These are phyloP conservation scores for Setomelanomma holmii DNA, from an alignment of 2,329 filamentous ascomycete species.

Conservation along the genomic window DNA sequence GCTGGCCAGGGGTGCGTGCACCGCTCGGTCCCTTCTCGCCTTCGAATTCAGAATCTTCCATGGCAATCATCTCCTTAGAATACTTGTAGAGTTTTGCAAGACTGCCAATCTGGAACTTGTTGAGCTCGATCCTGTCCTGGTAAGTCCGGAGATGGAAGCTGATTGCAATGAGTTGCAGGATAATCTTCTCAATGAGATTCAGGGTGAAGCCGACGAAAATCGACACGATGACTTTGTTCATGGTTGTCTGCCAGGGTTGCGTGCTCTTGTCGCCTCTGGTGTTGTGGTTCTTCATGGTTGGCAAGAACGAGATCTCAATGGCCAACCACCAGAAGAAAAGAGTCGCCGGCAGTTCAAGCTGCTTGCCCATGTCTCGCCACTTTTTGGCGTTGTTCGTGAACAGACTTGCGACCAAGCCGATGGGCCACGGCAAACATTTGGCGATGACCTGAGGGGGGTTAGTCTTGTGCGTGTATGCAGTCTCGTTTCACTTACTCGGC, in stretches of 20 bases:
- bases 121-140: slow-evolving; percentile 85
- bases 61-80: slow-evolving; percentile 68
- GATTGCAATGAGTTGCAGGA: slow-evolving; percentile 93
- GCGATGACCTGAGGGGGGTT: slow-evolving; percentile 60
- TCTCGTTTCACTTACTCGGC: slow-evolving; percentile 53
- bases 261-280: slow-evolving; percentile 60
- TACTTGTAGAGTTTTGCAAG: slow-evolving; percentile 70
- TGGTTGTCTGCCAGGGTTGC: slow-evolving; percentile 73
- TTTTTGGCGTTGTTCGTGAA: slow-evolving; percentile 90
- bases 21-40: slow-evolving; percentile 60
- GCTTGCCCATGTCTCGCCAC: slow-evolving; percentile 86
- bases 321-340: slow-evolving; percentile 93
- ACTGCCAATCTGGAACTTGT: slow-evolving; percentile 84
- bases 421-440: slow-evolving; percentile 68
- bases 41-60: slow-evolving; percentile 80
- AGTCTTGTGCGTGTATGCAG: slow-evolving; percentile 2
- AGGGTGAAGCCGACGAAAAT: slow-evolving; percentile 80
- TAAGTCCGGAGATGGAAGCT: slow-evolving; percentile 93
- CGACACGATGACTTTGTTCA: slow-evolving; percentile 86
- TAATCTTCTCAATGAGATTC: slow-evolving; percentile 89
- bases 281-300: slow-evolving; percentile 76
- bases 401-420: slow-evolving; percentile 71
- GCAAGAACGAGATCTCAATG: slow-evolving; percentile 83
- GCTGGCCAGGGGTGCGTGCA: slow-evolving; percentile 74
- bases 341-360: slow-evolving; percentile 83